Evolutionary conservation across 2,329 filamentous ascomycete species (phyloP).

Genomic region (Curvularia spicifera): DNA sequence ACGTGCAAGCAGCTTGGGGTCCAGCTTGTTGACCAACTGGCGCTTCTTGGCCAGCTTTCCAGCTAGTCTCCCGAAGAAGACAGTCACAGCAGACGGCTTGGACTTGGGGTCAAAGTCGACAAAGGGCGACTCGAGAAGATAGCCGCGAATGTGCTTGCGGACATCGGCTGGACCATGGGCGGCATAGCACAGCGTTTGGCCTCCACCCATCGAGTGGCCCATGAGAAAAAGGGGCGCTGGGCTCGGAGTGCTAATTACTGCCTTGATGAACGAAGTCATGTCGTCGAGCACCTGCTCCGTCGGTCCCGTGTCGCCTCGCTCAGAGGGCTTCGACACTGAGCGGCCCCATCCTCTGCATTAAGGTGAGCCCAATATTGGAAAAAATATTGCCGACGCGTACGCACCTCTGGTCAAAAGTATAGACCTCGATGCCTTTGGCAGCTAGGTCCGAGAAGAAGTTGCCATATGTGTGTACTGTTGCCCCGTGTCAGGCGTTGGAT

Average conservation of each 20-base stretch:
- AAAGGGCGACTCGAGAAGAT: conserved; percentile 79
- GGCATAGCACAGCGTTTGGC: conserved; percentile 70
- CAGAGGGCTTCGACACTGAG: conserved; percentile 65
- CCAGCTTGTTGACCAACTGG: conserved; percentile 71
- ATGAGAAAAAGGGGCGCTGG: conserved; percentile 76
- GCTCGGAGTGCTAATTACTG: conserved; percentile 64
- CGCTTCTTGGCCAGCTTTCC: conserved; percentile 69
- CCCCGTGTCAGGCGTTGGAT: conserved; percentile 25
- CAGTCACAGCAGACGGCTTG: conserved; percentile 67
- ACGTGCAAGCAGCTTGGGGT: conserved; percentile 68
- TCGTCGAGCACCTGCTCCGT: conserved; percentile 77
- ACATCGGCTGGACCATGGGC: conserved; percentile 58
- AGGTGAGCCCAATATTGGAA: conserved; percentile 7
- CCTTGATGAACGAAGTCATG: conserved; percentile 75
- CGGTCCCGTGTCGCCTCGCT: conserved; percentile 75
- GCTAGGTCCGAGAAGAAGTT: conserved; percentile 75
- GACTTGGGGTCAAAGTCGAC: conserved; percentile 72
- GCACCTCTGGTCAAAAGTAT: conserved; percentile 78
- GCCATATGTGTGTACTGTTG: conserved; percentile 71
- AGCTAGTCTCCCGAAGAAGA: conserved; percentile 71
- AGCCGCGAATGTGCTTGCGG: conserved; percentile 69
- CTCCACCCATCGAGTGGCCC: conserved; percentile 92
- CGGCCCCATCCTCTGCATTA: conserved; percentile 76
- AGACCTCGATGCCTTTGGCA: conserved; percentile 73
- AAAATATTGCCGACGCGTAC: background rate